A percentile compares a stretch with the other conserved stretches of the same genome.
Evolutionary conservation across 148 eudicot species (phyloP).

Genomic region (Hydrangea macrophylla): DNA sequence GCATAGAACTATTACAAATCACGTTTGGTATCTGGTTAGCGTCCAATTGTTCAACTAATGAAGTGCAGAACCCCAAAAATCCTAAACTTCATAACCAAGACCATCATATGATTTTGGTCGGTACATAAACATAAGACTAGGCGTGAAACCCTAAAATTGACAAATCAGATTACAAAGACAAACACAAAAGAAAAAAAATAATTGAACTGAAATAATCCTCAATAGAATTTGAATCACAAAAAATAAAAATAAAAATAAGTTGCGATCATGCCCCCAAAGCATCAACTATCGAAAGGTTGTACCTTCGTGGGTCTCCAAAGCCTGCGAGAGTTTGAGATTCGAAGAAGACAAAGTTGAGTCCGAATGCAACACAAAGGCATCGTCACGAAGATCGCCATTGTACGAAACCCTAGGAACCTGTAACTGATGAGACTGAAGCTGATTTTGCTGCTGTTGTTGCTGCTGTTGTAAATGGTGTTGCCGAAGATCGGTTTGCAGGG

Average conservation of each 20-base stretch:
- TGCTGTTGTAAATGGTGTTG: conserved; percentile 37
- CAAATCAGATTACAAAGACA: background rate
- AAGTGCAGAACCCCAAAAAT: background rate
- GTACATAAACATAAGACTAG: too few species aligned
- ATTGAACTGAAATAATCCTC: too few species aligned
- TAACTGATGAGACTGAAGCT: conserved; percentile 24
- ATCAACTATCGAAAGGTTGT: background rate
- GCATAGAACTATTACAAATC: too few species aligned
- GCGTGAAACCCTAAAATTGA: background rate
- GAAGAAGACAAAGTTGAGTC: conserved; percentile 34
- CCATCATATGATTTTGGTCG: too few species aligned
- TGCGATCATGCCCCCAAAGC: too few species aligned
- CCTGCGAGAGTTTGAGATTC: conserved; percentile 34
- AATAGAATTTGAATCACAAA: too few species aligned
- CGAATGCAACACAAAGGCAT: conserved; percentile 26
- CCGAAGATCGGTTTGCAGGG: conserved; percentile 58
- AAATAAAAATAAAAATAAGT: too few species aligned
- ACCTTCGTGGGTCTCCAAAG: conserved; percentile 45
- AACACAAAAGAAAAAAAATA: too few species aligned
- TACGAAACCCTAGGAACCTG: conserved; percentile 51
- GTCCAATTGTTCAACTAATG: background rate
- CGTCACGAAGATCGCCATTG: conserved; percentile 35
- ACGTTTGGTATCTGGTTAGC: too few species aligned
- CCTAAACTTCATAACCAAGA: background rate
- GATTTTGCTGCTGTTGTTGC: conserved; percentile 28